Percentiles rank a stretch among this genome's conserved stretches.
These are phyloP conservation scores for Botryosphaeria dothidea DNA, from an alignment of 2,329 filamentous ascomycete species.

Conservation along the genomic window DNA sequence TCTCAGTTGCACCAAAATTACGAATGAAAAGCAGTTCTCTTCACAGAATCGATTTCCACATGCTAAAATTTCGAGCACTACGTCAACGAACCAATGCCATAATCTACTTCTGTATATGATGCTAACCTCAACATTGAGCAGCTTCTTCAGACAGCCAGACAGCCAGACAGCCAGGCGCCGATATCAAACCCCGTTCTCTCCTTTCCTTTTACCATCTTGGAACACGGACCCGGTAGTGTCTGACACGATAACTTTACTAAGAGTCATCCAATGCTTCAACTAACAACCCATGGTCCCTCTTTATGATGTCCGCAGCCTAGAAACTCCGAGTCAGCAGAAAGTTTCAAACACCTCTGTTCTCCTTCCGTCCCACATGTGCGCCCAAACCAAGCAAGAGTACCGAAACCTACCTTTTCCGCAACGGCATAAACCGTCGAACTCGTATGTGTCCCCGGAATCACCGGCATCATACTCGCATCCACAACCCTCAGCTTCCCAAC, in stretches of 20 bases:
- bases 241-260: background rate
- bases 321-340: background rate
- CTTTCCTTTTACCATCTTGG: background rate
- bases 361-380: no score
- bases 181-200: no score
- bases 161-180: no score
- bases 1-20: no score
- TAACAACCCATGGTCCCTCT: background rate
- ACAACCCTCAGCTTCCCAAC: slow-evolving; percentile 31
- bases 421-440: slow-evolving; percentile 35
- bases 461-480: slow-evolving; percentile 33
- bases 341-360: background rate
- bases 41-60: no score
- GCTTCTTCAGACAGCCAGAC: no score
- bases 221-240: background rate
- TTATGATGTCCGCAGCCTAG: background rate
- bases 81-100: no score
- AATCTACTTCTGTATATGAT: slow-evolving; percentile 22
- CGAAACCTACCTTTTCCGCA: background rate
- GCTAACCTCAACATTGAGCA: no score
- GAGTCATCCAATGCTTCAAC: background rate
- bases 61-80: no score
- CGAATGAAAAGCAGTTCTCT: no score
- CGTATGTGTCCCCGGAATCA: slow-evolving; percentile 32
- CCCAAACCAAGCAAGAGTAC: background rate